phyloP scores from a whole-genome alignment of 1,284 basidiomycete genomes.

The Trametes versicolor region DNA sequence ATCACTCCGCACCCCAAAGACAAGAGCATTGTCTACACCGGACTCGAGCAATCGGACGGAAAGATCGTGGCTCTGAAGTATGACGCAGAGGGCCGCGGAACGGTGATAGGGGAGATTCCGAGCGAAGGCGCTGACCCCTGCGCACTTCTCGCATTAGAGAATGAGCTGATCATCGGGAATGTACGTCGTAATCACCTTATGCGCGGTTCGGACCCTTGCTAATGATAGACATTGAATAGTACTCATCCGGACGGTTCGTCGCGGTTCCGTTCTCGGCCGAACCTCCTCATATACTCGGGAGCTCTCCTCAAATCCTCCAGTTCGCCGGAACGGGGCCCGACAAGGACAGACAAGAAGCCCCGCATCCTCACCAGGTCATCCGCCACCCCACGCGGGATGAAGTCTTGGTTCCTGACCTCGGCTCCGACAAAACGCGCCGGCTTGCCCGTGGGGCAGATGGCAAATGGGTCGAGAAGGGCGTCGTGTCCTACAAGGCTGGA shows the following conservation, averaged over 20 bases:
- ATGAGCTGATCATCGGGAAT: slow-evolving; percentile 70
- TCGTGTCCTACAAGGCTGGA: slow-evolving; percentile 59
- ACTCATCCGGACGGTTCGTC: slow-evolving; percentile 64
- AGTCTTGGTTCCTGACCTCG: slow-evolving; percentile 76
- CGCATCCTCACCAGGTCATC: slow-evolving; percentile 77
- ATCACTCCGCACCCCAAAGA: slow-evolving; percentile 66
- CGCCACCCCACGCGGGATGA: slow-evolving; percentile 56
- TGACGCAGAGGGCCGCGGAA: slow-evolving; percentile 52
- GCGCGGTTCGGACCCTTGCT: slow-evolving; percentile 3
- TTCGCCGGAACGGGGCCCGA: slow-evolving; percentile 66
- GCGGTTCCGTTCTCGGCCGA: slow-evolving; percentile 58
- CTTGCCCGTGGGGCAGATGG: slow-evolving; percentile 54
- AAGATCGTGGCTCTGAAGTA: slow-evolving; percentile 64
- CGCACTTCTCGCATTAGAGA: slow-evolving; percentile 57
- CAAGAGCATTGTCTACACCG: slow-evolving; percentile 59
- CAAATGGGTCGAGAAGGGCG: slow-evolving; percentile 56
- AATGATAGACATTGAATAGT: slow-evolving; percentile 51
- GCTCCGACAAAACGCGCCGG: slow-evolving; percentile 70
- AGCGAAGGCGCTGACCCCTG: slow-evolving; percentile 73
- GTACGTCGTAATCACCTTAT: slow-evolving; percentile 54
- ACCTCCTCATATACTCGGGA: slow-evolving; percentile 52
- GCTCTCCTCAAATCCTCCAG: slow-evolving; percentile 11
- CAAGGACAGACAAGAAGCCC: slow-evolving; percentile 63
- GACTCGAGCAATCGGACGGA: slow-evolving; percentile 69
- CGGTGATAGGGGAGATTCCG: slow-evolving; percentile 53